These are phyloP conservation scores for Cudoniella acicularis DNA, from an alignment of 495 filamentous ascomycete species.

Conservation along the genomic window DNA sequence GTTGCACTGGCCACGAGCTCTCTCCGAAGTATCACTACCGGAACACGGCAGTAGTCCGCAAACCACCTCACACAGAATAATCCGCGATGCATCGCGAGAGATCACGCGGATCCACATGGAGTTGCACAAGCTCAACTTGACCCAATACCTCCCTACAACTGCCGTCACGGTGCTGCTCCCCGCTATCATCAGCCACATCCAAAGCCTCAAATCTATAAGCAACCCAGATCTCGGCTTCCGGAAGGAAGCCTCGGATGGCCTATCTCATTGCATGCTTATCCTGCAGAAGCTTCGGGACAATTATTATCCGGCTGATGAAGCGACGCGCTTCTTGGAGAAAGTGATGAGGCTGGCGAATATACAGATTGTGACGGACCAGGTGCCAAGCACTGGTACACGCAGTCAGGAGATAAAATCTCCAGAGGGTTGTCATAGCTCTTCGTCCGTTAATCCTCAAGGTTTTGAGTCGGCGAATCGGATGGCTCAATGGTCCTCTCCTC, in stretches of 20 bases:
- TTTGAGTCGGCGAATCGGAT: background rate
- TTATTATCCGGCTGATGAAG: slow-evolving; percentile 81
- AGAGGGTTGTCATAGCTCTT: background rate
- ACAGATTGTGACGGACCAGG: slow-evolving; percentile 16
- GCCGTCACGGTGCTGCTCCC: slow-evolving; percentile 83
- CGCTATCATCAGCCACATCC: slow-evolving; percentile 80
- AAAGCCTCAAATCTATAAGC: slow-evolving; percentile 66
- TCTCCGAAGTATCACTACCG: slow-evolving; percentile 38
- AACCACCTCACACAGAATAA: slow-evolving; percentile 66
- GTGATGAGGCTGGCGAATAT: slow-evolving; percentile 74
- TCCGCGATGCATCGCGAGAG: slow-evolving; percentile 69
- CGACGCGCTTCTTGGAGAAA: slow-evolving; percentile 74
- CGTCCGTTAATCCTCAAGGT: background rate
- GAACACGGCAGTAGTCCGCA: background rate
- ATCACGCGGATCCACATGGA: slow-evolving; percentile 73
- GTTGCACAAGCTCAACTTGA: slow-evolving; percentile 63
- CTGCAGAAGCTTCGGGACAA: slow-evolving; percentile 74
- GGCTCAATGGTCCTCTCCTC: background rate
- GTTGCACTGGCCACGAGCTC: slow-evolving; percentile 79
- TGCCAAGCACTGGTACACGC: background rate
- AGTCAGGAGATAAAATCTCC: background rate
- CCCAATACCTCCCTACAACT: slow-evolving; percentile 72
- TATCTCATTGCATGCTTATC: slow-evolving; percentile 79
- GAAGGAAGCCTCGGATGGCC: slow-evolving; percentile 63
- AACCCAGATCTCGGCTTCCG: slow-evolving; percentile 48